Base-by-base conservation (phyloP, 2,329 filamentous ascomycete species). In the Alternaria consortialis region DNA sequence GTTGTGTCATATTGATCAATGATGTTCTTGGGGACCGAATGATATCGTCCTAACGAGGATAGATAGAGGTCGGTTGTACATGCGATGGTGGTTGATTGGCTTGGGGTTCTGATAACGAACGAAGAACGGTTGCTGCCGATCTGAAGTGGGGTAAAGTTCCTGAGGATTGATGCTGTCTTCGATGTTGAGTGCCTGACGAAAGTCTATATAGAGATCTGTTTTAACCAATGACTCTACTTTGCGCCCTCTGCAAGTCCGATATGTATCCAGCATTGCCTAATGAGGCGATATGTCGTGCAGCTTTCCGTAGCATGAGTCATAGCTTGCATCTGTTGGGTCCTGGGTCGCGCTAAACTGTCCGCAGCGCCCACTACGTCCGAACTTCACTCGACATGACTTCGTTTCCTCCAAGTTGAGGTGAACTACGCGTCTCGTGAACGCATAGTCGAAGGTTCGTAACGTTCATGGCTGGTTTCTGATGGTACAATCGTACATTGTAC, bases 1-100 rank as follows among this genome's bases (percentile, higher is more conserved):
- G 77, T 56, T 79, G 73, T 32, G 77, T 78, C 77, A 79, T 79
- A 11, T 64, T 68, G 62, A 20, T 15, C 11, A 7, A 20, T 39
- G 8, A 15, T 44, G 39, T 15, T 47, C 32, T 36, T 11, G 32
- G 27, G 9, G 13, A 4, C 13, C 8, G 32, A 13, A 50, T 50
- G 32, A 2, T 25, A 23, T 25, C 2, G 9, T 32, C 0, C 25
- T 25, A 32, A 6, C 8, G 12, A 40, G 17, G 39, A 42, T 9
- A 42, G 39, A 42, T 15, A 12, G 39, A 25, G 4, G 12, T 42
- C 20, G 32, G 12, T 37, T 25, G 46, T 25, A 50, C 20, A 25
- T 42, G 39, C 20, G 20, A 27, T 36, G 20, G 20, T 0, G 3
- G 20, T 36, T 25, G 17, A 5, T n/a, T 36, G 37, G 23, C 50